A percentile compares a stretch with the other conserved stretches of the same genome.
These are phyloP conservation scores for Heracleum sosnowskyi DNA, from an alignment of 129 eudicot genomes.

Conservation along the genomic window DNA sequence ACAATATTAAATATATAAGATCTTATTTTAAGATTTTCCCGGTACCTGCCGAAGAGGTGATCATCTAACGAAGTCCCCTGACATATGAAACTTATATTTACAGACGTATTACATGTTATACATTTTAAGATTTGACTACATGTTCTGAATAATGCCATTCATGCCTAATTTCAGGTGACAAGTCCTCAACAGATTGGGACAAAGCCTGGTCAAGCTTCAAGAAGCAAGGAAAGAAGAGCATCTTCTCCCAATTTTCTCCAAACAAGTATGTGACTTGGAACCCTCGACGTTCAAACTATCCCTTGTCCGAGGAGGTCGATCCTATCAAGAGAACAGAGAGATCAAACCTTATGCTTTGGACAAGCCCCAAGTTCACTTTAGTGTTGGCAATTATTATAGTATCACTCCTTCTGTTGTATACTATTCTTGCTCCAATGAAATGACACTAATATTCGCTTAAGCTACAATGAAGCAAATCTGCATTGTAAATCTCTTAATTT, in stretches of 20 bases:
- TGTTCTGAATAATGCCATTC: neutral
- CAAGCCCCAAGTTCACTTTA: constrained; percentile 79
- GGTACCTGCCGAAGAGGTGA: too few species aligned
- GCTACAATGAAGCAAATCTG: neutral
- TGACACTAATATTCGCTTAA: neutral
- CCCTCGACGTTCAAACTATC: constrained; percentile 78
- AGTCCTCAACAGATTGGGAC: constrained; percentile 83
- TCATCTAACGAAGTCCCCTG: neutral
- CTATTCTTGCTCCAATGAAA: constrained; percentile 54
- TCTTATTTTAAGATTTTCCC: too few species aligned
- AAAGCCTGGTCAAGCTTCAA: constrained; percentile 97
- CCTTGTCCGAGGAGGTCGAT: constrained; percentile 80
- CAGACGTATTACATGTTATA: too few species aligned
- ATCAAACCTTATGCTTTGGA: constrained; percentile 80
- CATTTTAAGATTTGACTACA: neutral
- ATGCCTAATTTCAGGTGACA: constrained; percentile 33
- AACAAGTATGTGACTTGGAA: constrained; percentile 93
- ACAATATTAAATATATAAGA: neutral
- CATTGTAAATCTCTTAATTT: neutral
- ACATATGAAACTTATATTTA: neutral
- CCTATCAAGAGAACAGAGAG: constrained; percentile 96
- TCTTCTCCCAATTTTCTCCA: constrained; percentile 67
- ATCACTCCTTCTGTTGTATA: constrained; percentile 63
- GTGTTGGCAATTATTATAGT: constrained; percentile 69
- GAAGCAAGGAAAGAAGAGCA: constrained; percentile 65